These are phyloP conservation scores for Vairimorpha ceranae DNA, from an alignment of 371 early-diverging fungal species.

Conservation along the genomic window DNA sequence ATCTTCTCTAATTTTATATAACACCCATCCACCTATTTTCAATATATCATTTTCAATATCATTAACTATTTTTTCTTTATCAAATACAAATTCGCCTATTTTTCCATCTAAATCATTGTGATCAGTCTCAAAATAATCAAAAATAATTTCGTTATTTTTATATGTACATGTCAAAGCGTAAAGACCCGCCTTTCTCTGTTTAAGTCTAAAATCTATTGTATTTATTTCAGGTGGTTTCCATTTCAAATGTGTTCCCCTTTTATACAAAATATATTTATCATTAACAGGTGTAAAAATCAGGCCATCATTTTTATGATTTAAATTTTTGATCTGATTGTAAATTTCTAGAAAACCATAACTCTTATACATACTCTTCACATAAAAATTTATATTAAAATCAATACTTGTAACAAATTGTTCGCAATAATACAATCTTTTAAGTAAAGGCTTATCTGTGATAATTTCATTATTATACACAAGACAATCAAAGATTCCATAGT, in stretches of 20 bases:
- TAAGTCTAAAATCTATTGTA: conserved; percentile 77
- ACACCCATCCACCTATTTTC: conserved; percentile 67
- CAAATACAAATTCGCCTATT: conserved; percentile 62
- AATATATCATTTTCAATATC: conserved; percentile 37
- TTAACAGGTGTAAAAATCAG: conserved; percentile 81
- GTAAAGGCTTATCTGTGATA: conserved; percentile 24
- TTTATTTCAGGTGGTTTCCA: conserved; percentile 96
- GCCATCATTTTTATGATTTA: conserved; percentile 85
- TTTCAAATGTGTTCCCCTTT: conserved; percentile 80
- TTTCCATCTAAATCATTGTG: conserved; percentile 28
- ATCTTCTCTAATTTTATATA: conserved; percentile 76
- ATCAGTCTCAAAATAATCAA: conserved; percentile 16
- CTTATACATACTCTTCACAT: conserved; percentile 59
- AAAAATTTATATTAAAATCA: conserved; percentile 13
- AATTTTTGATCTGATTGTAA: conserved; percentile 51
- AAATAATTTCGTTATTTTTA: conserved; percentile 26
- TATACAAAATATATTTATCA: conserved; percentile 75
- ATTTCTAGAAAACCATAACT: conserved; percentile 58
- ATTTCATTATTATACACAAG: conserved; percentile 46
- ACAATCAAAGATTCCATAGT: conserved; percentile 59
- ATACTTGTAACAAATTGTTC: conserved; percentile 32
- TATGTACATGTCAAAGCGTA: conserved; percentile 30
- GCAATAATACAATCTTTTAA: conserved; percentile 51
- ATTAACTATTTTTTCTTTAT: conserved; percentile 40
- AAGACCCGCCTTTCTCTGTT: neutral